Percentiles rank a stretch among this genome's conserved stretches.
Evolutionary conservation across 345 rosid genomes (phyloP).

Genomic region (Lenwebbia sp.): DNA sequence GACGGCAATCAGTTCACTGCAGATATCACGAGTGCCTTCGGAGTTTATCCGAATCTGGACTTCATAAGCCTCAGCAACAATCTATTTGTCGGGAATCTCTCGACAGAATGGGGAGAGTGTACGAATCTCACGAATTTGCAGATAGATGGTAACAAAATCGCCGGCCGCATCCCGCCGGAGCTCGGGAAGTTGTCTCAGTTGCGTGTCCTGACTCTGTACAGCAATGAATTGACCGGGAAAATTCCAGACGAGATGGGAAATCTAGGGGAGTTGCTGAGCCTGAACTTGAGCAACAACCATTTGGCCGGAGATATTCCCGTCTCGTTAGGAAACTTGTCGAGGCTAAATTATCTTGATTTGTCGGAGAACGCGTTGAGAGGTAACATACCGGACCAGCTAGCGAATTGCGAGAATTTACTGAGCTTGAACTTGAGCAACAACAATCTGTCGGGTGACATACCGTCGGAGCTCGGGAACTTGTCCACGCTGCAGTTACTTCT

Average conservation of each 20-base stretch:
- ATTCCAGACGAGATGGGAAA: constrained; percentile 44
- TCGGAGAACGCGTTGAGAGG: constrained; percentile 33
- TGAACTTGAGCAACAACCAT: constrained; percentile 41
- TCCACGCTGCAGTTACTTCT: constrained; percentile 24
- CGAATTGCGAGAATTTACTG: constrained; percentile 15
- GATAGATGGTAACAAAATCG: constrained; percentile 36
- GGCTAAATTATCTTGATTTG: constrained; percentile 30
- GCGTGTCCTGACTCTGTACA: constrained; percentile 19
- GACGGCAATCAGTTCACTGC: constrained; percentile 45
- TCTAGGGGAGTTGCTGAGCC: constrained; percentile 19
- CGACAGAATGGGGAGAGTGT: constrained; percentile 50
- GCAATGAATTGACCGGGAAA: constrained; percentile 34
- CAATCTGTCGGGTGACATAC: constrained; percentile 34
- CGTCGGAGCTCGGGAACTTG: constrained; percentile 32
- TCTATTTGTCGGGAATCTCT: constrained; percentile 33
- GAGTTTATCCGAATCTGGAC: constrained; percentile 27
- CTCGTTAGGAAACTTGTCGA: constrained; percentile 16
- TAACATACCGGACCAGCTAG: constrained; percentile 22
- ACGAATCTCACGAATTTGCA: constrained; percentile 32
- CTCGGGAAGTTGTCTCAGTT: constrained; percentile 34
- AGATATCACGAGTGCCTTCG: constrained; percentile 42
- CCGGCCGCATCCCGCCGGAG: constrained; percentile 40
- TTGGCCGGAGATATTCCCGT: constrained; percentile 31
- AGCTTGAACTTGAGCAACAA: constrained; percentile 50
- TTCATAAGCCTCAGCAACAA: constrained; percentile 26